Evolutionary conservation across 768 basidiomycete genomes (phyloP), one percentile per base, ranked within the genome.

Genomic region (Tricholoma terreum): DNA sequence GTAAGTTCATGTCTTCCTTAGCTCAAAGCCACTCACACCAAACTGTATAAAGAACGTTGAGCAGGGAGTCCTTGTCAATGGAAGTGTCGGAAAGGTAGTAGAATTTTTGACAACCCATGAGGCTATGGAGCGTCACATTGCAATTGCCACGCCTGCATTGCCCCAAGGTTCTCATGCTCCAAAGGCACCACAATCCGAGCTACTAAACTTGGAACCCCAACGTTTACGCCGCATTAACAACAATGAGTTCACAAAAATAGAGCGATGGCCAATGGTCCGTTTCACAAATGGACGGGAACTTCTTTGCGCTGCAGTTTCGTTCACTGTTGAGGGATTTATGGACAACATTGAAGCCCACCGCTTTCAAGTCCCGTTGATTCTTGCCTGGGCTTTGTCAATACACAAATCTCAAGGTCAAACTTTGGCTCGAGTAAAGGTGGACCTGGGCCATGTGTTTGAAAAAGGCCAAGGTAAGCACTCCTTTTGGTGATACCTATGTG

Each of bases 351-450:
- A 90, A 67, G 87, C 85, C 7, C 71, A 65, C 14, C 75, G 88
- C 52, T 67, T 77, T 9, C 88, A 89, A 73, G 84, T 87, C 6
- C 77, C 77, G 2, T 55, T 77, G 15, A 74, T 74, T 31, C 63
- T 93, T 15, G 85, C 92, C 0, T 94, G 91, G 92, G 91, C 91
- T 0, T 73, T 93, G 69, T 86, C 85, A 12, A 86, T 94, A 40
- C 93, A 95, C 72, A 94, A 94, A 66, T 87, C 87, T 2, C 93
- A 96, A 69, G 93, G 93, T 0, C 92, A 94, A 71, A 94, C 91
- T 0, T 73, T 96, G 43, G 78, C 84, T 45, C 77, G 89, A 49
- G 89, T 94, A 58, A 90, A 87, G 61, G 86, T 94, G 14, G 84
- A 94, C 65, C 78, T 95, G 52, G 71, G 76, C 54, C 76, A 80